A percentile compares a stretch with the other conserved stretches of the same genome.
These are phyloP conservation scores for Starmerella vitae DNA, from an alignment of 805 yeast genomes.

Conservation along the genomic window DNA sequence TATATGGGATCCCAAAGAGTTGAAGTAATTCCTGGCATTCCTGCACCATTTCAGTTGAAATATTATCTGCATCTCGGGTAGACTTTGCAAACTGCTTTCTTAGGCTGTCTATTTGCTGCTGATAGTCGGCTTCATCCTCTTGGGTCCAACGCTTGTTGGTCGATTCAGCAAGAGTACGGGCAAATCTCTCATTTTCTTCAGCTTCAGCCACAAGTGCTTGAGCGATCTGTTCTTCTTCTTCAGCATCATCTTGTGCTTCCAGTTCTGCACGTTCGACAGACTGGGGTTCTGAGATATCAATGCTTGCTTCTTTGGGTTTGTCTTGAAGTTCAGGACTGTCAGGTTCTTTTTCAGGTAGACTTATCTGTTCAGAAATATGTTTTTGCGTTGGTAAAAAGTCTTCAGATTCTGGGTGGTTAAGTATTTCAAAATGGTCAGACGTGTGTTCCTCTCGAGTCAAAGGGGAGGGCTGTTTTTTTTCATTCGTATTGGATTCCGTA, in stretches of 20 bases:
- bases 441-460: no score
- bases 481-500: no score
- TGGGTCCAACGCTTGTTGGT: conserved; percentile 18
- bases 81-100: conserved; percentile 52
- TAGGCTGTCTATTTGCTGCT: conserved; percentile 30
- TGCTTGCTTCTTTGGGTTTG: not conserved
- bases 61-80: conserved; percentile 82
- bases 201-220: conserved; percentile 58
- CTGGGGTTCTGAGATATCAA: no score
- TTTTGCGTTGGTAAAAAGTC: no score
- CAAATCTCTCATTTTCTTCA: conserved; percentile 54
- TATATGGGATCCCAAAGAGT: conserved; percentile 84
- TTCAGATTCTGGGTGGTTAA: no score
- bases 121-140: conserved; percentile 20
- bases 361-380: not conserved
- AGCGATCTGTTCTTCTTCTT: conserved; percentile 58
- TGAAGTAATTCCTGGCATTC: conserved; percentile 83
- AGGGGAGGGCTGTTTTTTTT: no score
- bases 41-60: conserved; percentile 66
- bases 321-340: not conserved
- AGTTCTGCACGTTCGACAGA: conserved; percentile 21
- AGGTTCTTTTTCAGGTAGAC: not conserved
- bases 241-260: conserved; percentile 33
- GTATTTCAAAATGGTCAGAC: no score
- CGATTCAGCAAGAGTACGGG: conserved; percentile 27